Base-by-base conservation (phyloP, 2,329 filamentous ascomycete species). In the Phialocephala subalpina region DNA sequence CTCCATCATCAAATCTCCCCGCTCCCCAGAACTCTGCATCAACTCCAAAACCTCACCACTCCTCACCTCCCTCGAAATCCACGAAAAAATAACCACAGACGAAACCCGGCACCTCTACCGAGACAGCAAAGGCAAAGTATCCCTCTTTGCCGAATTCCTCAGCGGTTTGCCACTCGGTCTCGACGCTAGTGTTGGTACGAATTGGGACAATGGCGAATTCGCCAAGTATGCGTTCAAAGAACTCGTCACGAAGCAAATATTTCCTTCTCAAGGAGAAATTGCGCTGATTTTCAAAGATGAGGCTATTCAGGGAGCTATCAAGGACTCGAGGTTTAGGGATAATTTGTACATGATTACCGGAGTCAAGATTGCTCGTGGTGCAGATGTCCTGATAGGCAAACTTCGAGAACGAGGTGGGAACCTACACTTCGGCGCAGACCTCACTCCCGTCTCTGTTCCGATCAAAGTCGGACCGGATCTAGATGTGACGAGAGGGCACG, bases 331-430 rank as follows among this genome's bases (percentile, higher is more conserved):
- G 3, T 65, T 65, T 6, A 56, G 56, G 18, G 58, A 38, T 29
- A 63, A 67, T 20, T 18, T 69, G 2, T 68, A 67, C n/a, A 66
- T 67, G 55, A 65, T 68, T 29, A 68, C 63, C 2, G 63, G 66
- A 3, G 56, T 68, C 38, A 70, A 69, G 40, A 67, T 70, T 56
- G 65, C 65, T 3, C 36, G 52, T 14, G 65, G 66, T 33, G 63
- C 68, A 14, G 59, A 64, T 27, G 59, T 67, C 18, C 58, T 53
- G 2, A 63, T 67, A 35, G 40, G 40, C 20, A 62, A 62, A 20
- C 49, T 66, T 16, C 57, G 49, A 20, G 53, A 25, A 2, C 25
- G 49, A 16, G 67, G 67, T 12, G 58, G 55, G 18, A 63, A 67
- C 59, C 18, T 69, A n/a, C 49, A 67, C 42, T 63, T 67, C 33